phyloP scores from a whole-genome alignment of 2,329 filamentous ascomycete species.

The Colletotrichum tofieldiae region DNA sequence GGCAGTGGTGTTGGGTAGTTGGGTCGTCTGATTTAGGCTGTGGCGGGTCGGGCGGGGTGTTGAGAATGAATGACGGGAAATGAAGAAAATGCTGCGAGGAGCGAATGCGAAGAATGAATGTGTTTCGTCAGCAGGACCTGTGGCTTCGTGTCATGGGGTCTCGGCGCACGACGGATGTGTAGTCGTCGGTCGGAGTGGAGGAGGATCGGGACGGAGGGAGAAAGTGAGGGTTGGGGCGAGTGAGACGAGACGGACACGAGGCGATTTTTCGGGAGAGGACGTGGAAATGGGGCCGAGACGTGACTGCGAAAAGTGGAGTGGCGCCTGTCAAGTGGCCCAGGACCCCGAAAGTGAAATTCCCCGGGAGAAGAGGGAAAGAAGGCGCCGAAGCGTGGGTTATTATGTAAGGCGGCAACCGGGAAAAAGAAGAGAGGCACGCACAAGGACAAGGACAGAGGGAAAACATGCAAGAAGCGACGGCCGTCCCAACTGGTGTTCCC shows the following conservation, averaged over 20 bases:
- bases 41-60: constrained; percentile 8
- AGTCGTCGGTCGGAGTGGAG: not conserved
- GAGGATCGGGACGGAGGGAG: constrained; percentile 35
- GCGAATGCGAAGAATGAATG: not conserved
- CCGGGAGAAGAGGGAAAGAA: constrained; percentile 21
- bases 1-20: not conserved
- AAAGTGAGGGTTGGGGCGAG: constrained; percentile 23
- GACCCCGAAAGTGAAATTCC: constrained; percentile 39
- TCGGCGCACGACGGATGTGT: constrained; percentile 16
- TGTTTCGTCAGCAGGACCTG: not conserved
- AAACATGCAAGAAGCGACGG: not conserved
- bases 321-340: constrained; percentile 21
- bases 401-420: not conserved
- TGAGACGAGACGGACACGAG: constrained; percentile 42
- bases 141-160: constrained; percentile 5
- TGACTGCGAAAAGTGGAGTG: constrained; percentile 35
- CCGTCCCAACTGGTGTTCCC: not conserved
- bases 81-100: not conserved
- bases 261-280: constrained; percentile 41
- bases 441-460: not conserved
- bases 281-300: constrained; percentile 36
- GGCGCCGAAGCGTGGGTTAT: constrained; percentile 1
- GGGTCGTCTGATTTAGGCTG: constrained; percentile 9
- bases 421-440: too few species aligned
- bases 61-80: not conserved